Evolutionary conservation across 805 yeast species (phyloP), one percentile per base, ranked within the genome.

Genomic region (Naumovozyma dairenensis): DNA sequence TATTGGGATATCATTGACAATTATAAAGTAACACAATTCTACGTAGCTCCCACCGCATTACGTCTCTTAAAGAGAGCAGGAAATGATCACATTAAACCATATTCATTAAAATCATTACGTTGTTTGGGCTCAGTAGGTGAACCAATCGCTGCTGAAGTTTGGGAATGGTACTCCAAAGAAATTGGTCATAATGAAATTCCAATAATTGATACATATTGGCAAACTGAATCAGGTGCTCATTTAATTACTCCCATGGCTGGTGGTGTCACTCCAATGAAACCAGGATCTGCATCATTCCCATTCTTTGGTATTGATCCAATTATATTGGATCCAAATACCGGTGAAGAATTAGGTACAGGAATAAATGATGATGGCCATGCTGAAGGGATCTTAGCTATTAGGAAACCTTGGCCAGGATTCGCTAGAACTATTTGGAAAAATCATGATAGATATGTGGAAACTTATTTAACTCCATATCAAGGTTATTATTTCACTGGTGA

Each of bases 401-500:
- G 71, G 54, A 63, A 69, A 35, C 68, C 83, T 27, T 82, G 94
- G 94, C 94, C 94, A 24, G 79, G 89, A 3, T 76, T 82, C 70
- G 82, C 92, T 15, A 73, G 94, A 65, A 66, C 86, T 16, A 80
- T 82, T 43, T 81, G 83, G 81, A 71, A 71, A 42, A 80, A 82
- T 62, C 80, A 81, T 60, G 67, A 68, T 45, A 69, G 85, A 55
- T 82, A 66, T 61, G 61, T 77, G 63, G 93, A 82, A 49, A 82
- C 92, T n/a, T 82, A 82, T 60, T 62, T 80, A 56, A 77, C 73
- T 38, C 89, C 92, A 34, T 82, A 80, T 62, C 81, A 82, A 32
- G 86, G 86, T 31, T 74, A 71, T 56, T 82, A 80, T 64, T 82
- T 82, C 65, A 77, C 92, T 1, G 94, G 94, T 50, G 94, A 82